Conservation (phyloP, 192 early-diverging fungal species). For the Coemansia sp. region DNA sequence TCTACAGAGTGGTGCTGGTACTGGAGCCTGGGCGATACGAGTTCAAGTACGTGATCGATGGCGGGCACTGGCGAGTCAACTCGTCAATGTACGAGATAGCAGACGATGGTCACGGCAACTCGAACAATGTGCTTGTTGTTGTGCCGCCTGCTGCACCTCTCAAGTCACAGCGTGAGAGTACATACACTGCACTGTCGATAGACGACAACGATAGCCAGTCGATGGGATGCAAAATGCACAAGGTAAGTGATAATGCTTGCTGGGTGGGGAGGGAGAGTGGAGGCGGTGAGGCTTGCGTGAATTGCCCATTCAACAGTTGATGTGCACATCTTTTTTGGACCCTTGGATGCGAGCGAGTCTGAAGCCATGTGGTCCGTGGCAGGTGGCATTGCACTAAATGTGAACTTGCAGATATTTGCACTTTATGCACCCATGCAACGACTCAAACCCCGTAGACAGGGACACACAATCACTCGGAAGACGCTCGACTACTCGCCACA, state of each 20-base stretch:
- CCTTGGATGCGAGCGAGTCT: not conserved
- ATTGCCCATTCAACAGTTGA: not conserved
- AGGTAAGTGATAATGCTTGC: not conserved
- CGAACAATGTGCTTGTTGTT: conserved; percentile 38
- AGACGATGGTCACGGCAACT: conserved; percentile 32
- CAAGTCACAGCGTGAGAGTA: not conserved
- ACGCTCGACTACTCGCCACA: conserved; percentile 10
- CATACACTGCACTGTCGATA: conserved; percentile 2
- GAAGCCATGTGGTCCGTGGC: not conserved
- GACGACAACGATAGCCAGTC: not conserved
- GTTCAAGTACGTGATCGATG: conserved; percentile 48
- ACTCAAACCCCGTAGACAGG: too few relatives aligned
- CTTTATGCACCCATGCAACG: conserved; percentile 1
- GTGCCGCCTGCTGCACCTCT: not conserved
- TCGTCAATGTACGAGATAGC: conserved; percentile 18
- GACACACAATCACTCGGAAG: conserved; percentile 2
- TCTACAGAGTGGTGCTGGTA: conserved; percentile 14
- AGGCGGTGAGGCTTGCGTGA: not conserved
- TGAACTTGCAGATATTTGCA: conserved; percentile 5
- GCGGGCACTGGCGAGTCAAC: conserved; percentile 35
- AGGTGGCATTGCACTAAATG: not conserved
- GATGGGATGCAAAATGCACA: not conserved
- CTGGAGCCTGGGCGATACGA: conserved; percentile 39
- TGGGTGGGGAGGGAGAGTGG: not conserved
- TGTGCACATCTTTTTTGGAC: not conserved